phyloP scores from a whole-genome alignment of 2,329 filamentous ascomycete genomes.

The Venturia nashicola region DNA sequence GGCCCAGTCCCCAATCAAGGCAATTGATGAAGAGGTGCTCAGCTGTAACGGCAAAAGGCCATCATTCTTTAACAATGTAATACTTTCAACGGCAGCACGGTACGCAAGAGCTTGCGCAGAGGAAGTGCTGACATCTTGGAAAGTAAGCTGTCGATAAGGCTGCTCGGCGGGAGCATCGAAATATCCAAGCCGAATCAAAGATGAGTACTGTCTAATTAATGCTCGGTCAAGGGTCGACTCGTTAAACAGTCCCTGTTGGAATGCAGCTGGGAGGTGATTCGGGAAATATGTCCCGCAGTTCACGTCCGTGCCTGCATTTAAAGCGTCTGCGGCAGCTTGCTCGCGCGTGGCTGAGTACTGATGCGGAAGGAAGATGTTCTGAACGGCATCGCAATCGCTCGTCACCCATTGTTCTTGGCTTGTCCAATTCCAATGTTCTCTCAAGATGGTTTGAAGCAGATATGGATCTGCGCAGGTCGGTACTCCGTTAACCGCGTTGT shows the following conservation, averaged over 20 bases:
- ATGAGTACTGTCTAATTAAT: constrained; percentile 40
- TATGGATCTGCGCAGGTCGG: constrained; percentile 53
- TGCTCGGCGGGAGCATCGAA: constrained; percentile 38
- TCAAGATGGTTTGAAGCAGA: constrained; percentile 48
- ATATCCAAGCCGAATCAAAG: constrained; percentile 44
- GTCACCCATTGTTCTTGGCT: constrained; percentile 50
- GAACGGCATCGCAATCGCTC: constrained; percentile 52
- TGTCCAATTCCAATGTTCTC: constrained; percentile 54
- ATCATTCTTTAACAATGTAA: constrained; percentile 42
- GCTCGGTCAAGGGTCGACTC: constrained; percentile 36
- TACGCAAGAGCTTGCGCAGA: constrained; percentile 43
- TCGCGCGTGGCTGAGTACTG: constrained; percentile 30
- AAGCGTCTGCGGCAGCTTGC: constrained; percentile 33
- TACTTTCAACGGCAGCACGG: constrained; percentile 36
- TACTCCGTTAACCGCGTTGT: constrained; percentile 51
- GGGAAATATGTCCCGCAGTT: constrained; percentile 40
- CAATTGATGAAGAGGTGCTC: constrained; percentile 29
- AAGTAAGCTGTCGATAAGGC: constrained; percentile 40
- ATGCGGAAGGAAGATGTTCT: constrained; percentile 44
- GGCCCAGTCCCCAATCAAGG: constrained; percentile 46
- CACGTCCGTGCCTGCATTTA: constrained; percentile 41
- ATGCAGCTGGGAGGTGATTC: constrained; percentile 31
- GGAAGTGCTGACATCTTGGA: constrained; percentile 43
- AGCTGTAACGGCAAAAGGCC: constrained; percentile 32
- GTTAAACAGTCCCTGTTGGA: constrained; percentile 30